Evolutionary conservation across 345 rosid species (phyloP).

Genomic region (Geranium brycei): DNA sequence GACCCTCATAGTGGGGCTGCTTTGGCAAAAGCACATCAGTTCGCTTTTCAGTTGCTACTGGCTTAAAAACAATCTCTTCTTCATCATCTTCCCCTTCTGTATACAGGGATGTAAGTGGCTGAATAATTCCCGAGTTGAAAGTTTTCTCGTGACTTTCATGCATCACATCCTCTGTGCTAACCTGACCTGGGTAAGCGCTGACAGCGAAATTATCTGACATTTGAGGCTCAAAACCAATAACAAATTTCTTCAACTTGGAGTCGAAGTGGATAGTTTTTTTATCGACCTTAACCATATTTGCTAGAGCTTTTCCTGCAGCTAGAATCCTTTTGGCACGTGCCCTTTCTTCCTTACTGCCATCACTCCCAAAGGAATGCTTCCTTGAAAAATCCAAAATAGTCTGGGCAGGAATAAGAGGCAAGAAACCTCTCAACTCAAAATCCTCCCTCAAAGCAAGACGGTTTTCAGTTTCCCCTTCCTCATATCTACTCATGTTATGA

Average conservation of each 20-base stretch:
- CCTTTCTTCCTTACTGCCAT: constrained; percentile 51
- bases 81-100: constrained; percentile 72
- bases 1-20: constrained; percentile 28
- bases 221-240: constrained; percentile 50
- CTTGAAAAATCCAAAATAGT: constrained; percentile 75
- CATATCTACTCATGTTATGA: constrained; percentile 72
- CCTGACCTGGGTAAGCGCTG: constrained; percentile 17
- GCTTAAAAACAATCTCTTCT: constrained; percentile 93
- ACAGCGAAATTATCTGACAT: constrained; percentile 24
- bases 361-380: constrained; percentile 46
- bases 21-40: constrained; percentile 28
- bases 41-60: constrained; percentile 48
- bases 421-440: constrained; percentile 80
- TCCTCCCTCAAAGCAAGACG: constrained; percentile 89
- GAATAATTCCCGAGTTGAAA: constrained; percentile 17
- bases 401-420: constrained; percentile 79
- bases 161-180: constrained; percentile 18
- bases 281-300: constrained; percentile 46
- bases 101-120: constrained; percentile 23
- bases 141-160: constrained; percentile 25
- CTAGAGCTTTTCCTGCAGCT: constrained; percentile 74
- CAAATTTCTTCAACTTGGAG: constrained; percentile 54
- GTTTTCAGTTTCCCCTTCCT: constrained; percentile 83
- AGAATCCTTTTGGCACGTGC: constrained; percentile 63
- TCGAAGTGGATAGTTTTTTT: constrained; percentile 51